phyloP scores from a whole-genome alignment of 2,329 filamentous ascomycete species.

The Rhynchosporium graminicola region DNA sequence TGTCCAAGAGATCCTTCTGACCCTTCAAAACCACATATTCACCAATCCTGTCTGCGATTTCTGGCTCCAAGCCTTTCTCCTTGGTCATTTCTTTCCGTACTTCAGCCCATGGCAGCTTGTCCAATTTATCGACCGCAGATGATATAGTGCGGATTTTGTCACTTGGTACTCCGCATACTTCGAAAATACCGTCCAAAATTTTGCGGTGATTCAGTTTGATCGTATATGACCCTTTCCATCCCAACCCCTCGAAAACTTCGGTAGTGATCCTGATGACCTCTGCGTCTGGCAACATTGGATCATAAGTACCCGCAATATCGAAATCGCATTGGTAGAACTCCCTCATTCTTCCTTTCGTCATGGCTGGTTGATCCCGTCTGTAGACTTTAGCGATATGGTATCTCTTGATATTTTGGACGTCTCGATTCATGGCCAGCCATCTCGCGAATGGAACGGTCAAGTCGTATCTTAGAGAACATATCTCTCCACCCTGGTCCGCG shows the following conservation, averaged over 20 bases:
- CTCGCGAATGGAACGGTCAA: conserved; percentile 88
- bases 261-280: conserved; percentile 83
- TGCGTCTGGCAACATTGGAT: conserved; percentile 88
- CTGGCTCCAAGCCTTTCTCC: conserved; percentile 77
- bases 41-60: conserved; percentile 84
- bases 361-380: conserved; percentile 77
- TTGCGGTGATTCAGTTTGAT: conserved; percentile 97
- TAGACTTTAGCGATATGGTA: conserved; percentile 97
- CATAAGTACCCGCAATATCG: conserved; percentile 86
- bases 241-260: conserved; percentile 82
- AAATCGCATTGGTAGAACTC: conserved; percentile 99
- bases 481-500: conserved; percentile 83
- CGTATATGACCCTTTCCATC: conserved; percentile 64
- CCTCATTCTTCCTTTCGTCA: conserved; percentile 89
- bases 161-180: conserved; percentile 83
- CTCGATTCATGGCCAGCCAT: conserved; percentile 85
- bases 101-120: conserved; percentile 88
- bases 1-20: conserved; percentile 70
- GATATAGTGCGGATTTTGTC: conserved; percentile 89
- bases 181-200: conserved; percentile 89
- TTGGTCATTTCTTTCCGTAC: conserved; percentile 92
- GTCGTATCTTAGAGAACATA: conserved; percentile 83
- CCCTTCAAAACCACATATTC: conserved; percentile 80
- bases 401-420: conserved; percentile 81
- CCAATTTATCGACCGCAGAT: conserved; percentile 92